These are phyloP conservation scores for Biscogniauxia sp. DNA, from an alignment of 2,329 filamentous ascomycete species.

Conservation along the genomic window DNA sequence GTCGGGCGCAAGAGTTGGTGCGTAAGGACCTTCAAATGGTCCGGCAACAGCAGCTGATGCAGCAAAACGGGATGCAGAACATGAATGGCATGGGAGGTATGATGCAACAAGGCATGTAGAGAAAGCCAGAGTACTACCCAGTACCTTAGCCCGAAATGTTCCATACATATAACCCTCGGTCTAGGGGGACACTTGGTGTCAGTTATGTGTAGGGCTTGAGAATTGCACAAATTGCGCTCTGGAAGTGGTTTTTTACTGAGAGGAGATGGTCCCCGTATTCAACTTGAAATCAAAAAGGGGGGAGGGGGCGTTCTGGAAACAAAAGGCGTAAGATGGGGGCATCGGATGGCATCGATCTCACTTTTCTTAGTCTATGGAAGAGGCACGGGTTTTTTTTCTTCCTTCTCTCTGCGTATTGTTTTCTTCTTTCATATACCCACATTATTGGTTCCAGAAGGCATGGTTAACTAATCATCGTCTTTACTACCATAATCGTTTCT, in stretches of 20 bases:
- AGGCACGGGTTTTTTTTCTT: background rate
- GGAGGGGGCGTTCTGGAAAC: background rate
- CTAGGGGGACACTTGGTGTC: background rate
- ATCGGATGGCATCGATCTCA: background rate
- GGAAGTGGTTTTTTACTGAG: background rate
- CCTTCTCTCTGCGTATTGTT: background rate
- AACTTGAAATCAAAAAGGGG: background rate
- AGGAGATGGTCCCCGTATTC: background rate
- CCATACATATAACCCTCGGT: background rate
- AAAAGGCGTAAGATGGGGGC: background rate
- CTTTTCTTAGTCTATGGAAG: background rate
- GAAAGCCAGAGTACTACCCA: background rate
- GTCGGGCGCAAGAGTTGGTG: constrained; percentile 34
- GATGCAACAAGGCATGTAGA: constrained; percentile 36
- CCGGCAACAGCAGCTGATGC: constrained; percentile 38
- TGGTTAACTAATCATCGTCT: constrained; percentile 2
- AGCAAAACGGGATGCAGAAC: constrained; percentile 47
- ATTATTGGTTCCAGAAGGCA: constrained; percentile 6
- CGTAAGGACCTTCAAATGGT: constrained; percentile 22
- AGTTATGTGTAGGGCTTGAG: background rate
- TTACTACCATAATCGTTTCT: background rate
- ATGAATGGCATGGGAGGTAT: constrained; percentile 40
- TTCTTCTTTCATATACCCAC: constrained; percentile 18
- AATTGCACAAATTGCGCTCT: background rate
- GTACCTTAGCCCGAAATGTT: background rate